Percentiles rank a stretch among this genome's conserved stretches.
phyloP scores from a whole-genome alignment of 441 rosid species.

The Jatropha multifida region DNA sequence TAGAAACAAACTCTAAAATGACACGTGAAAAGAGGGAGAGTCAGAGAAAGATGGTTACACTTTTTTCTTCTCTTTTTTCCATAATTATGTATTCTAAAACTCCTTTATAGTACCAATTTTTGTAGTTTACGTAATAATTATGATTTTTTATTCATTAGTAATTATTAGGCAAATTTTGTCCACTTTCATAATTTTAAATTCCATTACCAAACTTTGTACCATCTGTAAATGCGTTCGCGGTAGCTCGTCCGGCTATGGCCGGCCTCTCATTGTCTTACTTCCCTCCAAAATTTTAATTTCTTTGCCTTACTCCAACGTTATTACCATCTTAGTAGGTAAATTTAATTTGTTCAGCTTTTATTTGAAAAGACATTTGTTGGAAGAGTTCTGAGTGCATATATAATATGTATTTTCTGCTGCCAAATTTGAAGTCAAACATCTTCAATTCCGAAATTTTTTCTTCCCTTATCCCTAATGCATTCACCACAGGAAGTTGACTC shows the following conservation, averaged over 20 bases:
- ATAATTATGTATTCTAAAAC: too few species aligned
- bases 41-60: too few species aligned
- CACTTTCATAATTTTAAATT: not conserved
- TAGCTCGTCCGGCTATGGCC: not conserved
- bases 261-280: not conserved
- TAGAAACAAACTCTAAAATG: too few species aligned
- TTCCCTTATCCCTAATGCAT: not conserved
- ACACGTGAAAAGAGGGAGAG: too few species aligned
- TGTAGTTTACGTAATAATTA: not conserved
- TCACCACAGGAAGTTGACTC: not conserved
- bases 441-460: not conserved
- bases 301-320: not conserved
- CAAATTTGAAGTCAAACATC: slow-evolving; percentile 7
- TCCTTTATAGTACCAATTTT: not conserved
- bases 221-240: not conserved
- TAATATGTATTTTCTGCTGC: not conserved
- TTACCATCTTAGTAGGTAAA: not conserved
- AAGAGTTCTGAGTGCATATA: too few species aligned
- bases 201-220: slow-evolving; percentile 2
- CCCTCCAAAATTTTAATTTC: not conserved
- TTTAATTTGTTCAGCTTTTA: not conserved
- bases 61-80: too few species aligned
- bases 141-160: not conserved
- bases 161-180: not conserved
- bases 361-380: not conserved